Base-by-base conservation (phyloP, 768 basidiomycete genomes). In the Lactarius evosmus region DNA sequence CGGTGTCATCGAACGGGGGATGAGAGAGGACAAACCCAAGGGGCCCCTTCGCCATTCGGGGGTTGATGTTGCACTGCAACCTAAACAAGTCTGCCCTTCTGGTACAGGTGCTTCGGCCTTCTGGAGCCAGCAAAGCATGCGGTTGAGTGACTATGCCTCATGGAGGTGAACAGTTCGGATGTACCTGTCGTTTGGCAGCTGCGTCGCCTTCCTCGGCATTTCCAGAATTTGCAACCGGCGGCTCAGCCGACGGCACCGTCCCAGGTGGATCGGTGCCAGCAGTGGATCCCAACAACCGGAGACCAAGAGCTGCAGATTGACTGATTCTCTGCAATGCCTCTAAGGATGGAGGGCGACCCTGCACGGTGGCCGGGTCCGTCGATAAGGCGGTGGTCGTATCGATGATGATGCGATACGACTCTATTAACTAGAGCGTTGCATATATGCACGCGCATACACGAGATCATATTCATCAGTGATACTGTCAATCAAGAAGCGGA, bases 21-120 rank as follows among this genome's bases (percentile, higher is more conserved):
- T 29, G 17, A 29, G 41, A 19, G n/a, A 25, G 38, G 50, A 75
- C 79, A 73, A 72, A 91, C 90, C 91, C 77, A 93, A 74, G 16
- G 91, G 91, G 1, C 91, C 91, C 66, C 91, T 78, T 60, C 91
- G 80, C 91, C 91, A 93, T 78, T 93, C 91, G 7, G 91, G 91
- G 67, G 91, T 93, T 61, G 89, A 87, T 17, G 91, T 93, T 66
- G 90, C 91, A 69, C 77, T 82, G 76, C 91, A 93, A 34, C 90
- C 91, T 34, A 91, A 78, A 75, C 91, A 93, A 29, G 82, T 88
- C 73, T 92, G 91, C 17, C 83, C 83, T 61, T 88, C 87, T 65
- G 78, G 77, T 61, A 74, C 75, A 59, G 76, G 76, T 56, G 77
- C 79, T 14, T 83, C 83, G 27, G 71, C 68, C 65, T 71, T 78